A percentile compares a stretch with the other conserved stretches of the same genome.
phyloP scores from a whole-genome alignment of 768 basidiomycete genomes.

The Collybia nuda region DNA sequence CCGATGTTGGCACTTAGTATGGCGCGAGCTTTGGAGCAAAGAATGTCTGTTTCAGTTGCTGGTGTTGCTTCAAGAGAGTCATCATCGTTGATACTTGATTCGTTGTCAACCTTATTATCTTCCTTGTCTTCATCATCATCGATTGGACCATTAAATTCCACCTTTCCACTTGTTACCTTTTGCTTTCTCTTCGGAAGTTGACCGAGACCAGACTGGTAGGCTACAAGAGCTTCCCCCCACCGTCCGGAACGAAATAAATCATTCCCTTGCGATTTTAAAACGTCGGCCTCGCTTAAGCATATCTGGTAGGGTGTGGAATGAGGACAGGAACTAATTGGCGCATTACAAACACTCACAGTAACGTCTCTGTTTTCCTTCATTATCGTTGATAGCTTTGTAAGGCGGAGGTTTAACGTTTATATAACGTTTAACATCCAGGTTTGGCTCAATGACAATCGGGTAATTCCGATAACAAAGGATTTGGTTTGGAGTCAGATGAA shows the following conservation, averaged over 20 bases:
- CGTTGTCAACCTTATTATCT: neutral
- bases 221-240: conserved; percentile 70
- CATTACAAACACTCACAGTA: too few species aligned
- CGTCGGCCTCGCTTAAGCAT: conserved; percentile 49
- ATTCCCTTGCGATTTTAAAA: conserved; percentile 77
- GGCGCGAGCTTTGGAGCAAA: conserved; percentile 58
- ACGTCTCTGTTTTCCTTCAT: too few species aligned
- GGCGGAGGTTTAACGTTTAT: too few species aligned
- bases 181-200: conserved; percentile 52
- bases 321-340: neutral
- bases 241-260: conserved; percentile 60
- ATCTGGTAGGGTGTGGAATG: conserved; percentile 28
- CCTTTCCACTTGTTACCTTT: conserved; percentile 7
- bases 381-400: too few species aligned
- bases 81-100: conserved; percentile 15
- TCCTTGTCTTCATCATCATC: conserved; percentile 14
- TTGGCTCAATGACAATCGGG: neutral
- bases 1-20: conserved; percentile 86
- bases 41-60: conserved; percentile 24
- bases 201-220: conserved; percentile 70
- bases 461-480: neutral
- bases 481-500: neutral
- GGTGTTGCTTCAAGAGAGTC: conserved; percentile 9
- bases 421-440: too few species aligned
- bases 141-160: conserved; percentile 7